Evolutionary conservation across 495 filamentous ascomycete genomes (phyloP).

Genomic region (Pyrenula massariospora): DNA sequence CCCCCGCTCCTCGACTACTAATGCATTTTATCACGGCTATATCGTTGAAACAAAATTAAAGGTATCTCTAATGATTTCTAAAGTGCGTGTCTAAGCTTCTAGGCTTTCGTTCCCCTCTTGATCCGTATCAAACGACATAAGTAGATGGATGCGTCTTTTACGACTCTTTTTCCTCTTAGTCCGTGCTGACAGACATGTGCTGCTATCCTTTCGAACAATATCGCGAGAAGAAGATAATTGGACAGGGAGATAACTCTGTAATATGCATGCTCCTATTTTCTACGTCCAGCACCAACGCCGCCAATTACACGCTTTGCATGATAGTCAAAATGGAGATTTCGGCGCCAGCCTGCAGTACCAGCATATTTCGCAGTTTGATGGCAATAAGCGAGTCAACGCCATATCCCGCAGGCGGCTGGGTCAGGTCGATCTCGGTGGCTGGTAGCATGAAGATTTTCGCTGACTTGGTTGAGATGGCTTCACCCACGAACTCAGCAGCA

Average conservation of each 20-base stretch:
- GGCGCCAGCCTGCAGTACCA: conserved; percentile 16
- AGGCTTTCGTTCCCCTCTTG: no score
- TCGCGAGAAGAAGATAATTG: neutral
- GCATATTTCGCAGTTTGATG: conserved; percentile 20
- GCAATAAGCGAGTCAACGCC: conserved; percentile 25
- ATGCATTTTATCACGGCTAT: no score
- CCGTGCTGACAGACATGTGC: neutral
- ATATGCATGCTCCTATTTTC: conserved; percentile 1
- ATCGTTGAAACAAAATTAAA: no score
- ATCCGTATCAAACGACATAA: no score
- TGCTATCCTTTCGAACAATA: neutral
- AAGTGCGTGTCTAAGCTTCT: no score
- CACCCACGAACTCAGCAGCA: neutral
- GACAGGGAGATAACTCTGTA: neutral
- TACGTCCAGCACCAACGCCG: conserved; percentile 9
- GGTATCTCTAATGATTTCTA: no score
- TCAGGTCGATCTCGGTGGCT: conserved; percentile 9
- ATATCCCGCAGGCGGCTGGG: conserved; percentile 8
- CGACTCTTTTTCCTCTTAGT: neutral
- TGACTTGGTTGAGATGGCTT: conserved; percentile 7
- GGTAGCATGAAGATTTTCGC: conserved; percentile 9
- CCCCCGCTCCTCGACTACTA: no score
- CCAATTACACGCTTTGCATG: conserved; percentile 22
- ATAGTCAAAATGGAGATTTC: conserved; percentile 31
- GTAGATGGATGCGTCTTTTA: neutral